Conservation (phyloP, 176 grass and related monocot species). For the Leersia perrieri region DNA sequence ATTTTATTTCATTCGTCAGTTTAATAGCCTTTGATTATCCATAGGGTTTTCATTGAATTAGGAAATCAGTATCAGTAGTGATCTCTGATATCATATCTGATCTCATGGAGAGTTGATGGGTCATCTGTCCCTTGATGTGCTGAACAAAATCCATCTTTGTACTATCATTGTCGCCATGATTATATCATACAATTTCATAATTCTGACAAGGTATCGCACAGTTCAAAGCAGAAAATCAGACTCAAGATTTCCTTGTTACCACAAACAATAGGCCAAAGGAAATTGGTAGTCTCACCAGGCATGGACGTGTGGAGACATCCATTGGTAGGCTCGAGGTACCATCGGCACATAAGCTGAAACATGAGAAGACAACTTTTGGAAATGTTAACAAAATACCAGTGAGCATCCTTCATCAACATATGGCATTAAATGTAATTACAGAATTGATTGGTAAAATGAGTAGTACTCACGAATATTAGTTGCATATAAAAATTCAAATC, state of each 20-base stretch:
- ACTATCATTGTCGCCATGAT: neutral
- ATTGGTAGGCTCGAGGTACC: neutral
- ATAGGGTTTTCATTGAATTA: slow-evolving; percentile 3
- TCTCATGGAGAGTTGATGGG: neutral
- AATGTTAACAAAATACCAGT: neutral
- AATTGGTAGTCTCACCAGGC: neutral
- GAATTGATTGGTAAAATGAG: neutral
- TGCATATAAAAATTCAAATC: neutral
- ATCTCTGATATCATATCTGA: neutral
- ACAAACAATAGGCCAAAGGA: neutral
- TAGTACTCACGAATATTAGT: neutral
- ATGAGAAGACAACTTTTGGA: neutral
- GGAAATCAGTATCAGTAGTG: neutral
- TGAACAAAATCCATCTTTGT: neutral
- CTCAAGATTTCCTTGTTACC: neutral
- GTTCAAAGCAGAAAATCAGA: neutral
- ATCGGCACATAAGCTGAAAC: slow-evolving; percentile 5
- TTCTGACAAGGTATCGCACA: neutral
- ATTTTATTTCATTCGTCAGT: neutral
- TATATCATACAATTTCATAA: neutral
- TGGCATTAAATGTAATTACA: neutral
- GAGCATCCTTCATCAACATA: neutral
- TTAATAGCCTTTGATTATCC: neutral
- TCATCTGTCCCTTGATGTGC: slow-evolving; percentile 11
- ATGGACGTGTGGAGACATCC: neutral